Conservation (phyloP, 1,139 yeast genomes). For the Geotrichum reessii region DNA sequence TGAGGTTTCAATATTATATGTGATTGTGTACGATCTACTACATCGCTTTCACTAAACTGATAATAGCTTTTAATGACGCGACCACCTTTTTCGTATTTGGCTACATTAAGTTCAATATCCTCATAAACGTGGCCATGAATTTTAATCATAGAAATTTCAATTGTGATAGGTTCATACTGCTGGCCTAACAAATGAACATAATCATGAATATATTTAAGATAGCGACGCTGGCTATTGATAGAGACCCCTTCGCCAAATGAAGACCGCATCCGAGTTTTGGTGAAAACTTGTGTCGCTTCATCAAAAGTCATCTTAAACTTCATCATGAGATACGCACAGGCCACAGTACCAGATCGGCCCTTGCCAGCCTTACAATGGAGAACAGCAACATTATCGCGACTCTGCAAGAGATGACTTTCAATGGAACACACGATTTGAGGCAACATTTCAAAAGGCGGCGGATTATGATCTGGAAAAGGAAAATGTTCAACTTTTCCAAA, state of each 20-base stretch:
- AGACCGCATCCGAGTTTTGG: constrained; percentile 52
- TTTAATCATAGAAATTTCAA: constrained; percentile 28
- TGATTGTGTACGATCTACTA: constrained; percentile 15
- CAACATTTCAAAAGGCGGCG: constrained; percentile 59
- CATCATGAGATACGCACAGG: constrained; percentile 64
- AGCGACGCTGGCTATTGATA: constrained; percentile 63
- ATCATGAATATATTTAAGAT: constrained; percentile 53
- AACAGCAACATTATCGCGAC: constrained; percentile 49
- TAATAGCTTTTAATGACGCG: constrained; percentile 22
- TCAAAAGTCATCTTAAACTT: constrained; percentile 36
- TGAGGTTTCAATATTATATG: constrained; percentile 15
- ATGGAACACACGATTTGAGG: constrained; percentile 45
- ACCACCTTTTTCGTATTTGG: constrained; percentile 24
- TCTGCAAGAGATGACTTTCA: constrained; percentile 38
- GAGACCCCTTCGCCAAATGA: constrained; percentile 65
- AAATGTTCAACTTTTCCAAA: constrained; percentile 38
- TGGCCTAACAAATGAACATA: constrained; percentile 30
- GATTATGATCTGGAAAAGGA: constrained; percentile 73
- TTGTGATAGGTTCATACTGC: constrained; percentile 23
- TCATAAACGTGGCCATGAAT: constrained; percentile 28
- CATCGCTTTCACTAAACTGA: constrained; percentile 23
- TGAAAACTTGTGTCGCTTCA: constrained; percentile 50
- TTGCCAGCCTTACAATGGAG: constrained; percentile 90
- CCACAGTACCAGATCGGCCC: constrained; percentile 80
- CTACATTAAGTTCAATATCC: constrained; percentile 29